These are phyloP conservation scores for Aphanoascus verrucosus DNA, from an alignment of 2,329 filamentous ascomycete species.

Conservation along the genomic window DNA sequence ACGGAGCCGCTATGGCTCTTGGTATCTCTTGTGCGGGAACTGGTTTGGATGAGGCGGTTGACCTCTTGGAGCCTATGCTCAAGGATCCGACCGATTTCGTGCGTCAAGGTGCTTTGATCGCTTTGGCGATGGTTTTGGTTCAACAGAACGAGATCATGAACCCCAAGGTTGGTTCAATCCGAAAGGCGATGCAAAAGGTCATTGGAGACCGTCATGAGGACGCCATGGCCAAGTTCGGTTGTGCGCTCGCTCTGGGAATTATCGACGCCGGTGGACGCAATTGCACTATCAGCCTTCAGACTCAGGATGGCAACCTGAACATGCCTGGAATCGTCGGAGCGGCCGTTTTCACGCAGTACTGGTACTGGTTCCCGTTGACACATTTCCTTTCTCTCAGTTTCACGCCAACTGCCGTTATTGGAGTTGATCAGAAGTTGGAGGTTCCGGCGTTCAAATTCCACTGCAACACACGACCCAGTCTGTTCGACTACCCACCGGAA, in stretches of 20 bases:
- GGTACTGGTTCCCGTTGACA: constrained; percentile 99
- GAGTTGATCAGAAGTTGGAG: constrained; percentile 84
- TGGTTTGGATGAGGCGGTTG: constrained; percentile 88
- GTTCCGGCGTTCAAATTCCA: constrained; percentile 92
- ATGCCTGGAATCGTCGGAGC: constrained; percentile 97
- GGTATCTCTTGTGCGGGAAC: constrained; percentile 97
- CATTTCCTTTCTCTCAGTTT: constrained; percentile 95
- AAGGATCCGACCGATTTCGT: constrained; percentile 99
- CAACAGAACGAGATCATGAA: constrained; percentile 99
- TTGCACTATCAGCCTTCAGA: constrained; percentile 95
- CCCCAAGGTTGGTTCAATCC: constrained; percentile 80
- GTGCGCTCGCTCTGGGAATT: constrained; percentile 85
- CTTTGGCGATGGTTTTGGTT: constrained; percentile 96
- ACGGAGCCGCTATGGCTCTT: constrained; percentile 94
- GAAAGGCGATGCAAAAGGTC: constrained; percentile 90
- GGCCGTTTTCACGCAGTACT: constrained; percentile 97
- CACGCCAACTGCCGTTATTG: constrained; percentile 92
- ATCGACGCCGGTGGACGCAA: constrained; percentile 97
- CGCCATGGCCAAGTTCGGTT: constrained; percentile 98
- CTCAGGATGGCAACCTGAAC: constrained; percentile 95
- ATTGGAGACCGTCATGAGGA: constrained; percentile 92
- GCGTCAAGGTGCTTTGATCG: constrained; percentile 86
- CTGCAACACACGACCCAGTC: constrained; percentile 83
- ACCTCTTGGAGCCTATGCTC: constrained; percentile 96
- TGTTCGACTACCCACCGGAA: constrained; percentile 97